Evolutionary conservation across 2,329 filamentous ascomycete genomes (phyloP).

Genomic region (Calonectria crousiana): DNA sequence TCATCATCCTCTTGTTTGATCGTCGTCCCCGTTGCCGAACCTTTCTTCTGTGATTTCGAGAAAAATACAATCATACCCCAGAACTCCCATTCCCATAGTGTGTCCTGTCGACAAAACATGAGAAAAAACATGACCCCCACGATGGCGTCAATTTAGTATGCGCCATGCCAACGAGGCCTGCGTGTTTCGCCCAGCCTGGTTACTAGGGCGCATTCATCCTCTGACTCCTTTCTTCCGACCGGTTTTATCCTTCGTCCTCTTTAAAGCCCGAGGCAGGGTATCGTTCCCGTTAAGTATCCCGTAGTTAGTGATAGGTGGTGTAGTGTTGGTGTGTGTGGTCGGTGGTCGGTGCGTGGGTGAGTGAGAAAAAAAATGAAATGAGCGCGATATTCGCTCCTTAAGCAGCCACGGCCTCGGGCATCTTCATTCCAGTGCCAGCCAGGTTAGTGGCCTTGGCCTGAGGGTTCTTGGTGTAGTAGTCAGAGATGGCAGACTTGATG

Average conservation of each 20-base stretch:
- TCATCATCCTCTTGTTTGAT: slow-evolving; percentile 22
- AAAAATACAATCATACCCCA: slow-evolving; percentile 40
- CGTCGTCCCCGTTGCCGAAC: slow-evolving; percentile 11
- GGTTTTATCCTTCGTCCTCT: slow-evolving; percentile 28
- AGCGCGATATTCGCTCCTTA: slow-evolving; percentile 29
- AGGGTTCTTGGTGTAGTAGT: slow-evolving; percentile 93
- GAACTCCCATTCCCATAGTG: slow-evolving; percentile 33
- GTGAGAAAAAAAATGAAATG: neutral
- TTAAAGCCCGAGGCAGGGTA: slow-evolving; percentile 42
- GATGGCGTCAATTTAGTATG: slow-evolving; percentile 27
- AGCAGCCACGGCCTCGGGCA: slow-evolving; percentile 58
- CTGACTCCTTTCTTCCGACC: slow-evolving; percentile 21
- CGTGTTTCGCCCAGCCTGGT: slow-evolving; percentile 23
- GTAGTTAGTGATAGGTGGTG: slow-evolving; percentile 22
- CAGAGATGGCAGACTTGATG: slow-evolving; percentile 90
- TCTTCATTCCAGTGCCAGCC: slow-evolving; percentile 76
- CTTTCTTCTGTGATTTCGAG: slow-evolving; percentile 19
- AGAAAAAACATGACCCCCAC: slow-evolving; percentile 16
- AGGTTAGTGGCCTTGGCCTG: slow-evolving; percentile 79
- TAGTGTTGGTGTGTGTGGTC: slow-evolving; percentile 21
- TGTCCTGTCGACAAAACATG: slow-evolving; percentile 32
- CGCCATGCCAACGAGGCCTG: slow-evolving; percentile 18
- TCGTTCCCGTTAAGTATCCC: slow-evolving; percentile 41
- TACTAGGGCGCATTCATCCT: slow-evolving; percentile 6
- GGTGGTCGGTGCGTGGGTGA: slow-evolving; percentile 14